Evolutionary conservation across 805 yeast genomes (phyloP), one percentile per base, ranked within the genome.

Genomic region (Ascoidea asiatica): DNA sequence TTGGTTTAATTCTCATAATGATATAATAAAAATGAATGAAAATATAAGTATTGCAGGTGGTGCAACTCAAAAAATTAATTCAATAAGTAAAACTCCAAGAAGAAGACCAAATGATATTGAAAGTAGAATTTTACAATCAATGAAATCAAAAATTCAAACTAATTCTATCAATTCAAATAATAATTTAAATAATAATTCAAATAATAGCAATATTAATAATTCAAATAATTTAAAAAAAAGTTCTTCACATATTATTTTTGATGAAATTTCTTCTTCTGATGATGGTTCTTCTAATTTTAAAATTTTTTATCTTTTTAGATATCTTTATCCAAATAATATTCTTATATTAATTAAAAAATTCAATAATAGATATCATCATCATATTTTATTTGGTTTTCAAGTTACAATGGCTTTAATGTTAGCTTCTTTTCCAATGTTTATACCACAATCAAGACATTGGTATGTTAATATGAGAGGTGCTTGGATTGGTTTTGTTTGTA

Each of bases 401-500:
- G 64, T 69, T 11, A 60, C 69, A 0, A 52, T 69, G 36, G 72
- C 73, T 0, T 51, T 72, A 38, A 67, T 70, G 62, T 47, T 70
- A 1, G 66, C 70, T 2, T 67, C 76, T 0, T 70, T 71, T 47
- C 77, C 77, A 1, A 72, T 70, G 67, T 73, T 70, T 50, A 57
- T 67, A 35, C 72, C 75, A 0, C 62, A 63, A 36, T 50, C 68
- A 19, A 59, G 76, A 40, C 54, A 57, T n/a, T 73, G 77, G 77
- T 72, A 70, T 48, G 56, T 56, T n/a, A 61, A 64, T 17, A 62
- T 65, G 29, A 63, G 70, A 48, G 77, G 77, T 38, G 57, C 71
- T 1, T 73, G 78, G 78, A 65, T 70, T 5, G 77, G 77, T 21
- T 73, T 73, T 58, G 73, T 71, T 4, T 71, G 74, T 48, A 67